Base-by-base conservation (phyloP, 176 grass and related monocot genomes). In the Bolboschoenus planiculmis region DNA sequence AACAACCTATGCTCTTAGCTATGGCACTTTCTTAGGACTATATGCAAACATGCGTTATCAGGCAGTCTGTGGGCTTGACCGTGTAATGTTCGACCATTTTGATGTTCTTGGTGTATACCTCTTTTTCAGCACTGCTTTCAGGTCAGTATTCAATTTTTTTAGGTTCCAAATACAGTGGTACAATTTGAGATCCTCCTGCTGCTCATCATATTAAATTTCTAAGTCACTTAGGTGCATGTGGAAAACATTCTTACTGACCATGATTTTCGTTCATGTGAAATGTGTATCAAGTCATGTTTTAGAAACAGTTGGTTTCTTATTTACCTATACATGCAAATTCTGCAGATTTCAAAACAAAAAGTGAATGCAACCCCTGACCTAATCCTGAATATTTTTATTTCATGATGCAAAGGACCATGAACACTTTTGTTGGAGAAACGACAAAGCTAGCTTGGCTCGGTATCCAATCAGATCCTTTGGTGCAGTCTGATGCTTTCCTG, bases 21-120 rank as follows among this genome's bases (percentile, higher is more conserved):
- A 93, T 84, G 96, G 96, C 56, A 91, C 96, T 76, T 93, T 99
- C 78, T 85, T 99, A 88, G 96, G 92, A 81, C 80, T 99, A 62
- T 99, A 95, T 85, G 90, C 83, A 55, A 99, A 99, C 89, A 66
- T 93, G 43, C 84, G 96, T 4, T 95, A 99, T 90, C 96, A 99
- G 80, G 81, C 94, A 20, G 81, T 99, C 26, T 91, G 71, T 87
- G 96, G 96, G 78, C 34, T 95, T 55, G 96, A 99, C 85, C 85
- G 85, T 67, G 90, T 85, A 85, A 80, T 90, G 68, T 50, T 93
- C 67, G 89, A 88, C 60, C 89, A 87, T 78, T 99, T 99, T 86
- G 96, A 99, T 90, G 91, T 99, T 84, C 91, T 99, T 84, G 90
- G 92, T 63, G 91, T 99, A 39, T 80, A 89, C 3, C 86, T 99